These are phyloP conservation scores for Pneumocystis wakefieldiae DNA, from an alignment of 1,139 yeast genomes.

Conservation along the genomic window DNA sequence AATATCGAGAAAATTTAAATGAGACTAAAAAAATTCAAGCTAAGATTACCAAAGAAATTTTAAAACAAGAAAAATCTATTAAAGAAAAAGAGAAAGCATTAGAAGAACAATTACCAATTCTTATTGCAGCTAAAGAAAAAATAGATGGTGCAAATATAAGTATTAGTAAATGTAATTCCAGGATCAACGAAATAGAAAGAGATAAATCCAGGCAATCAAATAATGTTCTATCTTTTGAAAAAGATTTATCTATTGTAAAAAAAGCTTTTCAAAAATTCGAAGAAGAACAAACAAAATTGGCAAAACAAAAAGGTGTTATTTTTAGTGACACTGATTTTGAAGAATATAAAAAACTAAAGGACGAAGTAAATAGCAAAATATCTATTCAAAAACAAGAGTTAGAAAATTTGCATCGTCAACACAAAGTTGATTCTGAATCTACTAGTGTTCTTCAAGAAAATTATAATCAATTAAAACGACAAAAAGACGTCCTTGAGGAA, in stretches of 20 bases:
- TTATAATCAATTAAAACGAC: constrained; percentile 17
- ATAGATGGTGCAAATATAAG: constrained; percentile 36
- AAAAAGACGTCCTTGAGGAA: constrained; percentile 16
- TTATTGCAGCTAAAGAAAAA: constrained; percentile 46
- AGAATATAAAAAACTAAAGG: constrained; percentile 49
- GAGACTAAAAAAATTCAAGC: constrained; percentile 28
- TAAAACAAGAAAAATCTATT: constrained; percentile 31
- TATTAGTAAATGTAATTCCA: constrained; percentile 34
- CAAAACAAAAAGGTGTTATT: constrained; percentile 20
- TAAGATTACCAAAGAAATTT: constrained; percentile 31
- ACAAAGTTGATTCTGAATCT: constrained; percentile 20
- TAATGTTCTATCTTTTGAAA: constrained; percentile 30
- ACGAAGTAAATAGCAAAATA: constrained; percentile 29
- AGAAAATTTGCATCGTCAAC: constrained; percentile 18
- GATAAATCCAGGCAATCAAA: constrained; percentile 41
- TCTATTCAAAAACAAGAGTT: constrained; percentile 21
- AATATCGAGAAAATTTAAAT: constrained; percentile 21
- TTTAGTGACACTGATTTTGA: constrained; percentile 39
- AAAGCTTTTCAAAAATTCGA: constrained; percentile 34
- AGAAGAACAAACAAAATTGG: constrained; percentile 26
- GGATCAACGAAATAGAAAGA: constrained; percentile 36
- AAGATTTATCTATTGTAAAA: constrained; percentile 37
- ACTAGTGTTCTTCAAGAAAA: constrained; percentile 20
- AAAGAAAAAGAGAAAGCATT: constrained; percentile 29
- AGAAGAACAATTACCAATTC: constrained; percentile 34